phyloP scores from a whole-genome alignment of 2,329 filamentous ascomycete genomes.

The Colletotrichum sp. region DNA sequence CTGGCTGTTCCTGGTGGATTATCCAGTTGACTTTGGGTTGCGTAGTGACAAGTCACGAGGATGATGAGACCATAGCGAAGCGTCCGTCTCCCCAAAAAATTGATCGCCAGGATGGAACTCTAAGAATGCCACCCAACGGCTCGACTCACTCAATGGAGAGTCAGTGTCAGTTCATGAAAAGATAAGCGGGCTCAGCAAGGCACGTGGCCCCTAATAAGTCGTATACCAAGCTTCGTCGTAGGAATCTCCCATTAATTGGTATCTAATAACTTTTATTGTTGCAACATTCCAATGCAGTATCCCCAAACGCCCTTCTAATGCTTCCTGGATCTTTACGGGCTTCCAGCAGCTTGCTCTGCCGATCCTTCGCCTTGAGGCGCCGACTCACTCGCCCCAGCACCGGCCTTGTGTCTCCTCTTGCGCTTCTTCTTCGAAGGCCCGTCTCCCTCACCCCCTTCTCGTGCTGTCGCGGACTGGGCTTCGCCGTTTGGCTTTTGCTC shows the following conservation, averaged over 20 bases:
- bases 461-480: slow-evolving; percentile 23
- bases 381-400: slow-evolving; percentile 30
- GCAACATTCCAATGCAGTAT: slow-evolving; percentile 11
- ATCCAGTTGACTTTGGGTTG: background rate
- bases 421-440: slow-evolving; percentile 37
- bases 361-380: slow-evolving; percentile 17
- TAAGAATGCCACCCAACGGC: background rate
- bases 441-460: slow-evolving; percentile 22
- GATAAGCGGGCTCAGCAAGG: background rate
- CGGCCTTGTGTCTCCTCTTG: slow-evolving; percentile 38
- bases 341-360: slow-evolving; percentile 14
- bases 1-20: background rate
- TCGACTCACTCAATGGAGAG: background rate
- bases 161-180: background rate
- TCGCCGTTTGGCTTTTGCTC: slow-evolving; percentile 24
- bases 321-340: background rate
- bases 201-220: background rate
- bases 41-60: background rate
- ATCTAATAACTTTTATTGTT: slow-evolving; percentile 17
- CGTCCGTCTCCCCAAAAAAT: background rate
- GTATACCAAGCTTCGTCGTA: background rate
- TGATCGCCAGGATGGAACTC: background rate
- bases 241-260: slow-evolving; percentile 11
- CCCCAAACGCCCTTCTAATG: slow-evolving; percentile 16
- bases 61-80: background rate